Evolutionary conservation across 2,329 filamentous ascomycete species (phyloP).

Genomic region (Thielaviopsis populi): DNA sequence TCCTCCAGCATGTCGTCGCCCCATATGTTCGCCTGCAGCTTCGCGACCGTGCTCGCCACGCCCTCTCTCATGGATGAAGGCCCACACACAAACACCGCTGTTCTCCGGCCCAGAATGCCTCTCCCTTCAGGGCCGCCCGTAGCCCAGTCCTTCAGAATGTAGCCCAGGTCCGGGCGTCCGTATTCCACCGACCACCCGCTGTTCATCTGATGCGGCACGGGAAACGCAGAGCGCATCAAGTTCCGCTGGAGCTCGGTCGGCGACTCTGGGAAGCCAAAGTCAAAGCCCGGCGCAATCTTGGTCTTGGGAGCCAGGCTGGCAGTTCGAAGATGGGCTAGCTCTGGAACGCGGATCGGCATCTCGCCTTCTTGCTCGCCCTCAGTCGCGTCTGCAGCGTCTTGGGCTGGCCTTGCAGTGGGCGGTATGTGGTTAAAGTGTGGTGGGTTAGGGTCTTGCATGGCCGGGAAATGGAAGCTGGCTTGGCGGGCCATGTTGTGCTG

Average conservation of each 20-base stretch:
- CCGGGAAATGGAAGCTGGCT: constrained; percentile 47
- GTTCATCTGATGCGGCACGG: constrained; percentile 50
- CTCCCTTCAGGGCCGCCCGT: constrained; percentile 50
- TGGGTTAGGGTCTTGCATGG: constrained; percentile 32
- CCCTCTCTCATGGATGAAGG: constrained; percentile 76
- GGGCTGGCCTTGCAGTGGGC: constrained; percentile 21
- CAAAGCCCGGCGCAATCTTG: constrained; percentile 45
- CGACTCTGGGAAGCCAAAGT: constrained; percentile 69
- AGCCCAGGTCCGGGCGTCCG: constrained; percentile 73
- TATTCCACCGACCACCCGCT: constrained; percentile 89
- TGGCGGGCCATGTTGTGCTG: constrained; percentile 8
- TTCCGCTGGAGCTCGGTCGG: constrained; percentile 81
- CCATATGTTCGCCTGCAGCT: constrained; percentile 72
- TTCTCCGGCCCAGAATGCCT: constrained; percentile 60
- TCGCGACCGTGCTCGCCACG: constrained; percentile 72
- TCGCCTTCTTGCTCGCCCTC: constrained; percentile 19
- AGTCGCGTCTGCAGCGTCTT: constrained; percentile 2
- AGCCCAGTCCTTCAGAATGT: constrained; percentile 71
- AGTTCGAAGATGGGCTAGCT: constrained; percentile 43
- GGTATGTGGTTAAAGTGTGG: constrained; percentile 48
- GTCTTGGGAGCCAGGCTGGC: constrained; percentile 25
- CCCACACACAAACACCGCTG: constrained; percentile 86
- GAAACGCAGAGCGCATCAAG: constrained; percentile 79
- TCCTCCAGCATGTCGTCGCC: constrained; percentile 65
- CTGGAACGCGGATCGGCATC: constrained; percentile 31